Conservation (phyloP, 2,329 filamentous ascomycete genomes). For the Sporothrix schenckii region DNA sequence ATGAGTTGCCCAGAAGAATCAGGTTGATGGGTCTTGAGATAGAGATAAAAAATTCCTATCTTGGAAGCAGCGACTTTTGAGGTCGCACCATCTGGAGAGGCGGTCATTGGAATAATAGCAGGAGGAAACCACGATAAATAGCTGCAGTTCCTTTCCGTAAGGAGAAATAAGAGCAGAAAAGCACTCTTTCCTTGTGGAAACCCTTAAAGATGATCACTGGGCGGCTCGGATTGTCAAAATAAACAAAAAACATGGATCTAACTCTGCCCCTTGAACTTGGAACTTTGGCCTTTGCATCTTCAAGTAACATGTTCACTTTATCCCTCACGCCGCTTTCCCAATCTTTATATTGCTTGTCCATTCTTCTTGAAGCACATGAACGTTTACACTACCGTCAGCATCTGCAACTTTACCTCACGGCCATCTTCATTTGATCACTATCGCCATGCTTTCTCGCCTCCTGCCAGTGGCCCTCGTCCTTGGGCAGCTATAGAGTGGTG, state of each 20-base stretch:
- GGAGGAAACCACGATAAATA: neutral
- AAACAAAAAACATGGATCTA: neutral
- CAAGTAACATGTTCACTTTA: neutral
- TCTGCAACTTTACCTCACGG: neutral
- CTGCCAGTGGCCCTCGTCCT: conserved; percentile 22
- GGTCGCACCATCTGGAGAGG: neutral
- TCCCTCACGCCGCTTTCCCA: neutral
- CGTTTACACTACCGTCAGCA: neutral
- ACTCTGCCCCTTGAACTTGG: neutral
- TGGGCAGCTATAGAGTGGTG: conserved; percentile 15
- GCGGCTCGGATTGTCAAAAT: conserved; percentile 9
- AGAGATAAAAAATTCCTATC: neutral
- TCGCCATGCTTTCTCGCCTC: conserved; percentile 29
- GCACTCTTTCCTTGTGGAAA: neutral
- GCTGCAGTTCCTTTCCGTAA: too few relatives aligned
- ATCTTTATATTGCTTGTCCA: neutral
- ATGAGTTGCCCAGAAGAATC: too few relatives aligned
- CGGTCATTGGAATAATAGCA: too few relatives aligned
- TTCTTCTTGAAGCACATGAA: neutral
- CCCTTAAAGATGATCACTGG: neutral
- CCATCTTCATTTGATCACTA: neutral
- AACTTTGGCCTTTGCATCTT: neutral
- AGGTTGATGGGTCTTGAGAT: too few relatives aligned
- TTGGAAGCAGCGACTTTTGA: neutral
- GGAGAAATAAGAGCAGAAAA: too few relatives aligned